Conservation (phyloP, 2,329 filamentous ascomycete species). For the Epichloe gansuensis region DNA sequence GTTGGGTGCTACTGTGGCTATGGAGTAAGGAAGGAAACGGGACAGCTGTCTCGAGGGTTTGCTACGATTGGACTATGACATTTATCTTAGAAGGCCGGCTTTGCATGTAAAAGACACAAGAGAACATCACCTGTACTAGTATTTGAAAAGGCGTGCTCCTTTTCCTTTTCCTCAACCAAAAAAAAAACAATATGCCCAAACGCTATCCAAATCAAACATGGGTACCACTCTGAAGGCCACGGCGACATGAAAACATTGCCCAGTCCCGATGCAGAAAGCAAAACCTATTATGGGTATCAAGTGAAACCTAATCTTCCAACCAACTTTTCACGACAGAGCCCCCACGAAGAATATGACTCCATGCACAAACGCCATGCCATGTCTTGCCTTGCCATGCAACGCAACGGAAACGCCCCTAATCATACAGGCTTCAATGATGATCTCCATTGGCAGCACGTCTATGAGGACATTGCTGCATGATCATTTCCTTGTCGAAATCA, state of each 20-base stretch:
- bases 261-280: neutral
- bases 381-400: constrained; percentile 13
- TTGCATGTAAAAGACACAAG: constrained; percentile 21
- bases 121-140: constrained; percentile 23
- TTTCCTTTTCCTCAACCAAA: neutral
- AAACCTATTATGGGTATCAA: constrained; percentile 18
- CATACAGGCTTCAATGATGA: constrained; percentile 10
- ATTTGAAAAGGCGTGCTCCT: constrained; percentile 14
- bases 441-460: constrained; percentile 20
- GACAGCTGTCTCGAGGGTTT: neutral
- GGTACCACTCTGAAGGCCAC: neutral
- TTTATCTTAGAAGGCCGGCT: constrained; percentile 20
- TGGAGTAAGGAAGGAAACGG: constrained; percentile 56
- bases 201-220: neutral
- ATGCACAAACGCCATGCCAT: constrained; percentile 16
- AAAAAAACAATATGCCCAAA: neutral
- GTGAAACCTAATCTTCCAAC: constrained; percentile 9
- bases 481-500: constrained; percentile 33
- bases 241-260: neutral
- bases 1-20: constrained; percentile 73
- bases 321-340: neutral
- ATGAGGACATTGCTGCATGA: constrained; percentile 29
- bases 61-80: constrained; percentile 11
- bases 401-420: neutral
- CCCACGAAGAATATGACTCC: constrained; percentile 3